Conservation (phyloP, 805 yeast species). For the Yamadazyma kitorensis region DNA sequence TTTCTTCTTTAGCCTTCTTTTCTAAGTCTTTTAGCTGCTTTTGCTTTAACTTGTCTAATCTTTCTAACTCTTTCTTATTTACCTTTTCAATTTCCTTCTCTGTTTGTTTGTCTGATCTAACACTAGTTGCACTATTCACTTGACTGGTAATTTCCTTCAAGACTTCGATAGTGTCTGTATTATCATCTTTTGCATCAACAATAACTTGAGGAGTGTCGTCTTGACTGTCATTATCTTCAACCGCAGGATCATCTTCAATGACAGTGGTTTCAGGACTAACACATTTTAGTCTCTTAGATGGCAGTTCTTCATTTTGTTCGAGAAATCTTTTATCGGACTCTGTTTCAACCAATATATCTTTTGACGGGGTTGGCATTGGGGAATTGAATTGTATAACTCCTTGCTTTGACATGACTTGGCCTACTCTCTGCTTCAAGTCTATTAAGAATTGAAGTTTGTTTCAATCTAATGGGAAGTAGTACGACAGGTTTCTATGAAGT, state of each 20-base stretch:
- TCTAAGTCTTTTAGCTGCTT: slow-evolving; percentile 5
- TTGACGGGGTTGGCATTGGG: slow-evolving; percentile 8
- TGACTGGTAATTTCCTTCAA: too few species aligned
- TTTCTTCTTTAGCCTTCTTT: slow-evolving; percentile 4
- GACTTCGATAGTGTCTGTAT: not conserved
- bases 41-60: slow-evolving; percentile 11
- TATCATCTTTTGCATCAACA: not conserved
- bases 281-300: slow-evolving; percentile 7
- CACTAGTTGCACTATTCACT: too few species aligned
- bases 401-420: slow-evolving; percentile 2
- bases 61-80: slow-evolving; percentile 14
- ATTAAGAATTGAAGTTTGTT: too few species aligned
- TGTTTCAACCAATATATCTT: slow-evolving; percentile 2
- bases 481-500: too few species aligned
- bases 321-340: slow-evolving; percentile 5
- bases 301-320: slow-evolving; percentile 1
- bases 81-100: slow-evolving; percentile 17
- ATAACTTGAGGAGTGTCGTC: not conserved
- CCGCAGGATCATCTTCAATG: slow-evolving; percentile 1
- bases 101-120: slow-evolving; percentile 1
- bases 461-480: too few species aligned
- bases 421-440: too few species aligned
- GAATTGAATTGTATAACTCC: slow-evolving; percentile 3
- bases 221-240: too few species aligned
- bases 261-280: slow-evolving; percentile 7